These are phyloP conservation scores for Ramaria sp. DNA, from an alignment of 768 basidiomycete species.

Conservation along the genomic window DNA sequence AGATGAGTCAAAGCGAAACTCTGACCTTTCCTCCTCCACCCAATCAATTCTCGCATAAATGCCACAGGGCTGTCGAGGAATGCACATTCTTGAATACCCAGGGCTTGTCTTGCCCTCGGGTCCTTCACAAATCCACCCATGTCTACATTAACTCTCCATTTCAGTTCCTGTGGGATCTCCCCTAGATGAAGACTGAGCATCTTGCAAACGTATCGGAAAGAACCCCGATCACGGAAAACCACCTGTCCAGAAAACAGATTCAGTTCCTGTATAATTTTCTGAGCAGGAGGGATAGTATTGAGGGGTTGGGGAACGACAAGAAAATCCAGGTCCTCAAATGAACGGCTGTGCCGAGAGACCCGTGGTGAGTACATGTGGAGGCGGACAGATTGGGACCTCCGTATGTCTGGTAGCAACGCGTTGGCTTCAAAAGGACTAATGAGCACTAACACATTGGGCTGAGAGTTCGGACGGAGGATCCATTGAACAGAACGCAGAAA, in stretches of 20 bases:
- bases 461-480: conserved; percentile 21
- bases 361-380: conserved; percentile 35
- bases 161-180: conserved; percentile 20
- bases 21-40: neutral
- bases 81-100: neutral
- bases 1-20: neutral
- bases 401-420: conserved; percentile 26
- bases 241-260: conserved; percentile 36
- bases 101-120: neutral
- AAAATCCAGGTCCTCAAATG: conserved; percentile 27
- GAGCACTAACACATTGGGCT: conserved; percentile 21
- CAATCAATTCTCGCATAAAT: neutral
- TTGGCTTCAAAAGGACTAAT: conserved; percentile 33
- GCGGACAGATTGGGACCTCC: conserved; percentile 20
- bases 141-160: neutral
- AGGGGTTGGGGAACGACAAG: conserved; percentile 16
- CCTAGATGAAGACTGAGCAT: conserved; percentile 20
- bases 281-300: conserved; percentile 8
- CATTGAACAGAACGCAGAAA: conserved; percentile 32
- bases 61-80: neutral
- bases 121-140: conserved; percentile 17
- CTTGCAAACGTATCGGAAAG: conserved; percentile 25
- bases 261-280: conserved; percentile 21
- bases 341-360: conserved; percentile 21
- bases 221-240: conserved; percentile 23